Percentiles rank a stretch among this genome's conserved stretches.
Evolutionary conservation across 2,329 filamentous ascomycete species (phyloP).

Genomic region (Hortaea sp.): DNA sequence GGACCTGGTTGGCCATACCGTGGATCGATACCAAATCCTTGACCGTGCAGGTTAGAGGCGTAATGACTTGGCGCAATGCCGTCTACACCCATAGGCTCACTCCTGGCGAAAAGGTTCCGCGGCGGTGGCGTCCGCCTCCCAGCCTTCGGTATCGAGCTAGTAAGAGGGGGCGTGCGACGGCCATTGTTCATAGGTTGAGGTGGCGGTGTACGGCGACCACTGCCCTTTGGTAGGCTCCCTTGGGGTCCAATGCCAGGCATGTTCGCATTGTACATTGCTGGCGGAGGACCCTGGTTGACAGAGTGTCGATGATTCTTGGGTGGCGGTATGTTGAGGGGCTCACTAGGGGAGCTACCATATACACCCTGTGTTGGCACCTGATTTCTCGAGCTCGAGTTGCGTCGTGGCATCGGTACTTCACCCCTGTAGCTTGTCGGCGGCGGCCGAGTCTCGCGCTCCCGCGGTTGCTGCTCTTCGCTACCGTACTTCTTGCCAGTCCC

Average conservation of each 20-base stretch:
- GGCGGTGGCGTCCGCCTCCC: slow-evolving; percentile 15
- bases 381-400: slow-evolving; percentile 9
- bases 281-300: slow-evolving; percentile 8
- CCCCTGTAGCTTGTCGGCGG: slow-evolving; percentile 1
- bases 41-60: slow-evolving; percentile 16
- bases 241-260: slow-evolving; percentile 2
- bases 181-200: slow-evolving; percentile 3
- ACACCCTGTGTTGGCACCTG: slow-evolving; percentile 7
- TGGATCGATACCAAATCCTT: slow-evolving; percentile 1
- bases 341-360: slow-evolving; percentile 6
- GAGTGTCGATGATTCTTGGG: slow-evolving; percentile 11
- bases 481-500: slow-evolving; percentile 49
- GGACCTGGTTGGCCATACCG: neutral
- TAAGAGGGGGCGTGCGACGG: too few species aligned
- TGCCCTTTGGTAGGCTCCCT: slow-evolving; percentile 4
- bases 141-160: slow-evolving; percentile 10
- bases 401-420: neutral
- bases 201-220: slow-evolving; percentile 2
- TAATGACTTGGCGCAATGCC: slow-evolving; percentile 16
- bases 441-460: slow-evolving; percentile 4
- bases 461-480: slow-evolving; percentile 1
- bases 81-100: slow-evolving; percentile 16
- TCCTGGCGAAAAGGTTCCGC: slow-evolving; percentile 11
- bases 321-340: slow-evolving; percentile 14
- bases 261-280: slow-evolving; percentile 3